Evolutionary conservation across 257 asterid genomes (phyloP), one percentile per base, ranked within the genome.

Genomic region (Penstemon newberryi): DNA sequence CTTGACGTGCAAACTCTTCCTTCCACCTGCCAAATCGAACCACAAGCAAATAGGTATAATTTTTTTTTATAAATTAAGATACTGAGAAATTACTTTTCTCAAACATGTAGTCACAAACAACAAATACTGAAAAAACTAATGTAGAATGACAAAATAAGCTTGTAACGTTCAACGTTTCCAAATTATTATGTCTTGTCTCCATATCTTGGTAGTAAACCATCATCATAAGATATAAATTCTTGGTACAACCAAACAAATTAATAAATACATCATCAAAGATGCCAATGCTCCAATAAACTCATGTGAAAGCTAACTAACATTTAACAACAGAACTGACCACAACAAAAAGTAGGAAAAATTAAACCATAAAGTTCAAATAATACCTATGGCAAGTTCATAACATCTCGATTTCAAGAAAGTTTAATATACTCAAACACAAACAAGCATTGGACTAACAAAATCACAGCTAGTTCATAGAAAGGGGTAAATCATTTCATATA

Each of bases 11-110:
- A 75, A 77, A 67, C 81, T 83, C 78, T 82, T 70, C 96, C 92
- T 87, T 91, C 99, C 89, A 94, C 99, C 99, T 94, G 81, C 66
- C 72, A 75, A 71, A 69, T 41, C 61, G 53, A 77, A 71, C 63
- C 18, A 62, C 39, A 60, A 56, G 50, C 63, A 49, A 25, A 18
- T 19, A 42, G 66, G 52, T 5, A 72, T 43, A 18, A 60, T 56
- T 9, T 7, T 39, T 39, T 40, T 44, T 25, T 25, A 25, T 25
- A 25, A 25, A 1, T 25, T 25, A 25, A 25, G 2, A 1, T 25
- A 25, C 33, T 25, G 33, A 25, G 33, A 25, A 25, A 25, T 25
- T 25, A 25, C 33, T 25, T 37, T 63, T 57, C 37, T 45, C 47
- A 47, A 60, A 43, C 53, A 43, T 56, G 71, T 53, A 65, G 39